Percentiles rank a stretch among this genome's conserved stretches.
Conservation (phyloP, 192 early-diverging fungal species). For the Coemansia furcata region DNA sequence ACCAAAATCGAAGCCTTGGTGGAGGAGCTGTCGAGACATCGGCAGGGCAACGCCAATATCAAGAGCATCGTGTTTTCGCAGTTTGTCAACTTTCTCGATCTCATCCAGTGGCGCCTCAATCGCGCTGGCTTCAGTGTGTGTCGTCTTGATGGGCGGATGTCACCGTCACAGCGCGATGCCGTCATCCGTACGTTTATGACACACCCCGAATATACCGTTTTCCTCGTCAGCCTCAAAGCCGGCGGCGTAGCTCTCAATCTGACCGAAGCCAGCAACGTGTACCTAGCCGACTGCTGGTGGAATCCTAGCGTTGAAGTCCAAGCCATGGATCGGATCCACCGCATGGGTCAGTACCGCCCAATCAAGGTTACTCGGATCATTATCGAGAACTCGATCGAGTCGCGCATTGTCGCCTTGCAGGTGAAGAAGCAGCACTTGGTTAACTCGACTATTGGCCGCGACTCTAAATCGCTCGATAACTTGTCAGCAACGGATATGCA, state of each 20-base stretch:
- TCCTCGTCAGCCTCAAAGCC: constrained; percentile 87
- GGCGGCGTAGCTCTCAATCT: constrained; percentile 91
- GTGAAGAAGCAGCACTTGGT: constrained; percentile 92
- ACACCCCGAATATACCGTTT: constrained; percentile 79
- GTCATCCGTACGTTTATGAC: constrained; percentile 74
- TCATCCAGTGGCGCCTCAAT: constrained; percentile 87
- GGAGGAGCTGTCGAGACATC: constrained; percentile 76
- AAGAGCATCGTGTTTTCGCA: constrained; percentile 84
- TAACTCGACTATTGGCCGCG: constrained; percentile 81
- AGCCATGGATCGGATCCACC: constrained; percentile 94
- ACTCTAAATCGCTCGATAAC: constrained; percentile 70
- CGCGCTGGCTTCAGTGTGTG: constrained; percentile 79
- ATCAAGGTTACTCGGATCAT: constrained; percentile 86
- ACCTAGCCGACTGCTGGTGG: constrained; percentile 68
- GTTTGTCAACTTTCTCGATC: constrained; percentile 86
- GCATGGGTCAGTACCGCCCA: constrained; percentile 87
- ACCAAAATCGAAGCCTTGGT: constrained; percentile 95
- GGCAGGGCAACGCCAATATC: constrained; percentile 67
- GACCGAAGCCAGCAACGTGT: constrained; percentile 84
- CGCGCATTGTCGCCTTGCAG: constrained; percentile 85
- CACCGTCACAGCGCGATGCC: constrained; percentile 68
- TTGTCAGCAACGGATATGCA: constrained; percentile 75
- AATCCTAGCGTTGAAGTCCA: constrained; percentile 68
- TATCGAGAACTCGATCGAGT: constrained; percentile 92
- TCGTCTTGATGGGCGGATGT: constrained; percentile 84